phyloP scores from a whole-genome alignment of 1,139 yeast species.

The Debaryomycetaceae sp. region DNA sequence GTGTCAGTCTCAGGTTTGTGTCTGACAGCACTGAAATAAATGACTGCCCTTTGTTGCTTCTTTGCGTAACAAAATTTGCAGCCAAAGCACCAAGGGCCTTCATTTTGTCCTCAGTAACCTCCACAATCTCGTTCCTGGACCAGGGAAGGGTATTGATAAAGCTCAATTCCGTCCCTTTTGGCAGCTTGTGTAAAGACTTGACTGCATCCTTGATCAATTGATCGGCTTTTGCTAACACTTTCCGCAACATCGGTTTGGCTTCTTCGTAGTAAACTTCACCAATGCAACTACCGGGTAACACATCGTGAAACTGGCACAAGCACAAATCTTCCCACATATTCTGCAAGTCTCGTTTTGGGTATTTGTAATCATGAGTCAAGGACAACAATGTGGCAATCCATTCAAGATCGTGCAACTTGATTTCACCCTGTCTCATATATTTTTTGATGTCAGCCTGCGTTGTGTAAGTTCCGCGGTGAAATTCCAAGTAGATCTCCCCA shows the following conservation, averaged over 20 bases:
- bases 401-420: slow-evolving; percentile 80
- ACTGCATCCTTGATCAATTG: slow-evolving; percentile 52
- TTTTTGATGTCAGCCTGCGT: slow-evolving; percentile 85
- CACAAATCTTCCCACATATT: slow-evolving; percentile 83
- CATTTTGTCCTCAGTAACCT: slow-evolving; percentile 16
- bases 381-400: slow-evolving; percentile 76
- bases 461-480: slow-evolving; percentile 95
- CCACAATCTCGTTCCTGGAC: slow-evolving; percentile 55
- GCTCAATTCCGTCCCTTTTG: slow-evolving; percentile 11
- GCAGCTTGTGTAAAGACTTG: slow-evolving; percentile 12
- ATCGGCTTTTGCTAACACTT: slow-evolving; percentile 51
- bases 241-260: slow-evolving; percentile 73
- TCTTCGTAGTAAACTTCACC: slow-evolving; percentile 88
- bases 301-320: slow-evolving; percentile 94
- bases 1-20: too few relatives aligned
- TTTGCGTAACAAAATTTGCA: too few relatives aligned
- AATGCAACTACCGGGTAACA: slow-evolving; percentile 92
- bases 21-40: slow-evolving; percentile 12
- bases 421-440: slow-evolving; percentile 75
- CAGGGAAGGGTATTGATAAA: slow-evolving; percentile 66
- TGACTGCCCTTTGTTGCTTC: too few relatives aligned
- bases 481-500: slow-evolving; percentile 91
- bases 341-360: slow-evolving; percentile 67
- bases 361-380: slow-evolving; percentile 49
- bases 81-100: too few relatives aligned